Evolutionary conservation across 2,329 filamentous ascomycete species (phyloP), one percentile per base, ranked within the genome.

Genomic region (Talaromyces marneffei): DNA sequence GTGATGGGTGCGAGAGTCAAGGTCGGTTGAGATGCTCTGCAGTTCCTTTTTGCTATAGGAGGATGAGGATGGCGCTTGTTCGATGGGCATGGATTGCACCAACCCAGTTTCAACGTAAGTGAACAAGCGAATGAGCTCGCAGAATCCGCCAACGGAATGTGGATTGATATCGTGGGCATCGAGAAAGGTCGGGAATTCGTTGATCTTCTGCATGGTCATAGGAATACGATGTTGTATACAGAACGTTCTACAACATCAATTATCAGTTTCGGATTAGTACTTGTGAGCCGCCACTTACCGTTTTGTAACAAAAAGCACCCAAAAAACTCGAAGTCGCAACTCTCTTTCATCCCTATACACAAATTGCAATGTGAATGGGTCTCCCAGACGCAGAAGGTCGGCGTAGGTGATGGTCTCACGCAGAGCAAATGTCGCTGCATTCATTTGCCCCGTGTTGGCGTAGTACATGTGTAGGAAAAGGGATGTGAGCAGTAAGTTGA

Each of bases 401-500:
- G 60, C 54, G 16, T 62, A 62, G 5, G 60, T 57, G 46, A 62
- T 48, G 12, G 64, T 55, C 44, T 65, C 62, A 27, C 64, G 62
- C 9, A 65, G 57, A 6, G 57, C 63, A 20, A 65, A 59, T 8
- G 64, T 65, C 53, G 64, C 64, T 16, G 60, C 57, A 27, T 60
- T 64, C 6, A 62, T 53, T 44, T 65, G 64, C 9, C 59, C 64
- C n/a, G 60, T 63, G 50, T 65, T 65, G 31, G 64, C 64, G 16
- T 65, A 64, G 42, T 64, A 65, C 60, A 65, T 65, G 20, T 65
- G 64, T 35, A 65, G 62, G 37, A 65, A 65, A 4, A 64, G 56
- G 0, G 64, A 65, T n/a, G 62, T 64, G 4, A 61, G 54, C 3
- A 65, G 46, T 52, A 40, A 33, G 37, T 57, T 37, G 25, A 57